A percentile compares a stretch with the other conserved stretches of the same genome.
phyloP scores from a whole-genome alignment of 179 eudicot genomes.

The Actinidia polygama region DNA sequence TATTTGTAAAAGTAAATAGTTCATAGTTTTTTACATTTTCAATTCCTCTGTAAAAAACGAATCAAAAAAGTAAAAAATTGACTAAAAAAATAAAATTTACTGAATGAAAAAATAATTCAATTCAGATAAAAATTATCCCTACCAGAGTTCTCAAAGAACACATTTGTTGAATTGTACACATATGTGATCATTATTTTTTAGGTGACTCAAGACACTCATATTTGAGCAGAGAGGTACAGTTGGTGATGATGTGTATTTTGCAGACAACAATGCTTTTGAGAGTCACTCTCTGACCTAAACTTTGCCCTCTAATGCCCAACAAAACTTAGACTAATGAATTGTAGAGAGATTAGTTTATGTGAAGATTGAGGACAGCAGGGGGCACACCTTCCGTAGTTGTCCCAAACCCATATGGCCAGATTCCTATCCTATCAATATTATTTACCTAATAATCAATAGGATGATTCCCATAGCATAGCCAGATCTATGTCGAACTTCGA shows the following conservation, averaged over 20 bases:
- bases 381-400: conserved; percentile 33
- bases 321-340: neutral
- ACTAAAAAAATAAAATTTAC: too few species aligned
- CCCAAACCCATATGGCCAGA: conserved; percentile 32
- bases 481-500: conserved; percentile 38
- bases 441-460: conserved; percentile 27
- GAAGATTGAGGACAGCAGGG: conserved; percentile 19
- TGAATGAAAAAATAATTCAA: too few species aligned
- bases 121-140: too few species aligned
- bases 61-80: too few species aligned
- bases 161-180: too few species aligned
- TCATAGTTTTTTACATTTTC: too few species aligned
- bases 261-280: neutral
- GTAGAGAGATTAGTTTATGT: neutral
- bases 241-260: neutral
- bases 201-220: neutral
- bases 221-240: neutral
- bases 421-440: conserved; percentile 33
- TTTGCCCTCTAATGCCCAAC: conserved; percentile 9
- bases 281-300: neutral
- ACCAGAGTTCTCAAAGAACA: too few species aligned
- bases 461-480: conserved; percentile 32
- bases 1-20: too few species aligned
- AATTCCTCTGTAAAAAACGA: too few species aligned
- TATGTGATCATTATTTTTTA: too few species aligned